Base-by-base conservation (phyloP, 139 green algal genomes). In the Astrephomene gubernaculifera region DNA sequence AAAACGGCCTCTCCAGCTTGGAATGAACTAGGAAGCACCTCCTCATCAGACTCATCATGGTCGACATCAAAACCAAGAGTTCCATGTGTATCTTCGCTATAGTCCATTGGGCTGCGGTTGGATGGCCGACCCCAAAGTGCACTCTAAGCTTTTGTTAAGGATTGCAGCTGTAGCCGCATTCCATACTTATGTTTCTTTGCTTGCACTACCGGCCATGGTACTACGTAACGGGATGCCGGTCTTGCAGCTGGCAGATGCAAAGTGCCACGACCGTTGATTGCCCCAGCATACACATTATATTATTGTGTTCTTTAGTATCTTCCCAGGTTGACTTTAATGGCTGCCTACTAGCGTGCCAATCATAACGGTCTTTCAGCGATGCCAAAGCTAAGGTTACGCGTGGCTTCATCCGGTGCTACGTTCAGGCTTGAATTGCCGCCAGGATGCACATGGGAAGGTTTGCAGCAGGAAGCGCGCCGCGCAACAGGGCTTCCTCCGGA, bases 11-110 rank as follows among this genome's bases (percentile, higher is more conserved):
- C 68, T 39, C 36, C 36, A 24, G 39, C n/a, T n/a, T n/a, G n/a
- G n/a, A n/a, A 75, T 17, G 39, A 35, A 21, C 68, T 75, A 36
- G 41, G 8, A 54, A 19, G 7, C 4, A 57, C 68, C 17, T 75
- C 68, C 33, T 75, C 68, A 10, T 75, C 68, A 38, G 68, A 75
- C 12, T 75, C 68, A 75, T 53, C 70, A 41, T 78, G 41, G 29
- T 61, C 70, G 41, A 29, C 45, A 41, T 78, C 70, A 27, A 78
- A 9, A 9, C n/a, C 57, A 9, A 65, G 27, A 33, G n/a, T 22
- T 35, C 57, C 70, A 29, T 78, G 70, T 27, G 61, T 41, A n/a
- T 54, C 70, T 25, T 78, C 70, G 2, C 7, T 25, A 27, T 78
- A 41, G 68, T 75, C 68, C 68, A 75, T 75, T 57, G 49, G n/a